These are phyloP conservation scores for Macaranga tanarius DNA, from an alignment of 441 rosid genomes.

Conservation along the genomic window DNA sequence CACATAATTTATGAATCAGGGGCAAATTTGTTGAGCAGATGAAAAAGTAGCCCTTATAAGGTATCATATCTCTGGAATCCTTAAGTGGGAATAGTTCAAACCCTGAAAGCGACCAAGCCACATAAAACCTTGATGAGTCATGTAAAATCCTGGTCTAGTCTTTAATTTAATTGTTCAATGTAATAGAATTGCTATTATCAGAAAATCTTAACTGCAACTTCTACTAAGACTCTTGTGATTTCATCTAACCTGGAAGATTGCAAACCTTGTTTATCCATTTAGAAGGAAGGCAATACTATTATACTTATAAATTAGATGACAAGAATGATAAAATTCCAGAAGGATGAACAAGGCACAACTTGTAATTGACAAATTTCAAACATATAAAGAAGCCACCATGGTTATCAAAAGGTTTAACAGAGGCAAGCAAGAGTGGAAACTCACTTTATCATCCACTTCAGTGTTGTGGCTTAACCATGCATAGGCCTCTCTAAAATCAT, in stretches of 20 bases:
- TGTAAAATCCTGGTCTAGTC: background rate
- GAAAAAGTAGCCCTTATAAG: background rate
- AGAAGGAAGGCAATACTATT: background rate
- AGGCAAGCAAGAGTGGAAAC: conserved; percentile 21
- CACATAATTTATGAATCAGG: background rate
- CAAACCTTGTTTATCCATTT: background rate
- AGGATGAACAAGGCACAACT: background rate
- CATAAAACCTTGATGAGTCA: background rate
- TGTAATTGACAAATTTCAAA: background rate
- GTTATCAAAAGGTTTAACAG: background rate
- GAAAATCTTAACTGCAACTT: background rate
- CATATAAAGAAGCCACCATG: conserved; percentile 4
- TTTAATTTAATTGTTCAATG: background rate
- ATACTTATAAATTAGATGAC: background rate
- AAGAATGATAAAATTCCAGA: background rate
- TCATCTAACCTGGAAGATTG: background rate
- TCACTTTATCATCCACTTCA: conserved; percentile 95
- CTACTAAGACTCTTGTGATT: conserved; percentile 5
- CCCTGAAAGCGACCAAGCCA: background rate
- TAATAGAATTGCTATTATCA: background rate
- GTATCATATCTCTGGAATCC: background rate
- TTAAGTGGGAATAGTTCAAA: background rate
- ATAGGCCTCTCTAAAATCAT: conserved; percentile 99
- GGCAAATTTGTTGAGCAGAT: background rate
- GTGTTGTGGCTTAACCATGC: conserved; percentile 97